These are phyloP conservation scores for Musa balbisiana DNA, from an alignment of 202 grass and related monocot species.

Conservation along the genomic window DNA sequence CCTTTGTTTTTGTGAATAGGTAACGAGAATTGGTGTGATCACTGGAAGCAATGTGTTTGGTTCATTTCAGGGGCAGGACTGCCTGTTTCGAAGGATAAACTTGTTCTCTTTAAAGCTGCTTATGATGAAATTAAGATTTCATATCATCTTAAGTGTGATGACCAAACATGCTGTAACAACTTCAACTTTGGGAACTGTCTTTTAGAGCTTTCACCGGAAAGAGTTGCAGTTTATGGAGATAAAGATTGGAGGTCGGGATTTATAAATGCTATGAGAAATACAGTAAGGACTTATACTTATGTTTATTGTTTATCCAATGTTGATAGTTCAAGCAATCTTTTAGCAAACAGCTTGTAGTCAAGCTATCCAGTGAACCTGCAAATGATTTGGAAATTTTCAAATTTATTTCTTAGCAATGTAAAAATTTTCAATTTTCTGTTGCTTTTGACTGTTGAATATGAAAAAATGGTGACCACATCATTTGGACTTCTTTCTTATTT, in stretches of 20 bases:
- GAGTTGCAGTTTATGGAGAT: conserved; percentile 75
- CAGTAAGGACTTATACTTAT: conserved; percentile 42
- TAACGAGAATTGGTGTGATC: conserved; percentile 72
- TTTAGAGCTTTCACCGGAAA: conserved; percentile 64
- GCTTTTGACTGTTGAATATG: neutral
- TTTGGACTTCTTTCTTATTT: neutral
- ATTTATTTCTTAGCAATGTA: neutral
- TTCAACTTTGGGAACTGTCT: conserved; percentile 23
- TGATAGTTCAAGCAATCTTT: neutral
- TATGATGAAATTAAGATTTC: conserved; percentile 76
- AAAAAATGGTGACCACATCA: neutral
- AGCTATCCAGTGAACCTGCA: neutral
- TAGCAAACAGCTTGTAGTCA: neutral
- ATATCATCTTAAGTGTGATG: conserved; percentile 39
- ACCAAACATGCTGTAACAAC: conserved; percentile 2
- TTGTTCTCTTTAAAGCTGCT: conserved; percentile 53
- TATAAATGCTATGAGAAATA: conserved; percentile 47
- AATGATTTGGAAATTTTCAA: neutral
- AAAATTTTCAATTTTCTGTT: neutral
- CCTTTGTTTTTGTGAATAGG: conserved; percentile 31
- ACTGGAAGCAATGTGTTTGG: conserved; percentile 99
- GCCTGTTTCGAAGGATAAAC: conserved; percentile 38
- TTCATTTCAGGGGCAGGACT: conserved; percentile 46
- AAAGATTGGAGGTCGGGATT: conserved; percentile 56
- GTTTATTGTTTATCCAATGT: conserved; percentile 18